These are phyloP conservation scores for Paraleonurus japonicus DNA, from an alignment of 257 asterid genomes.

Conservation along the genomic window DNA sequence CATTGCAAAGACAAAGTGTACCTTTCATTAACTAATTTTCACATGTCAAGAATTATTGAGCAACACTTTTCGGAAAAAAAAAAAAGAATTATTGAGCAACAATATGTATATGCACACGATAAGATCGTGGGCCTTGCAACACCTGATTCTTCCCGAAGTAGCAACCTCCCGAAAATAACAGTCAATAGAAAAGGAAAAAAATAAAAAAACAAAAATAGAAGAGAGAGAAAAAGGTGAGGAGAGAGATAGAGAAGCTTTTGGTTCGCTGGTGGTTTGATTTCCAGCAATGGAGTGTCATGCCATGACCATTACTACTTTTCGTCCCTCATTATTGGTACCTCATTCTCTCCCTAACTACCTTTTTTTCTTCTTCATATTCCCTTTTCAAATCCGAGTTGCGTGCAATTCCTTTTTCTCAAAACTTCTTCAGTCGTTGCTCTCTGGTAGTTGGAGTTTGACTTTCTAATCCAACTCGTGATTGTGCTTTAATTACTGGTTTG, in stretches of 20 bases:
- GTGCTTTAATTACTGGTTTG: background rate
- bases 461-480: conserved; percentile 11
- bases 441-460: conserved; percentile 33
- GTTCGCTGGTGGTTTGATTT: conserved; percentile 41
- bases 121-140: conserved; percentile 20
- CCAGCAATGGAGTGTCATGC: conserved; percentile 70
- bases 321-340: conserved; percentile 38
- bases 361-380: conserved; percentile 14
- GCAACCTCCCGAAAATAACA: background rate
- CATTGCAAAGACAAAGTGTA: too few relatives aligned
- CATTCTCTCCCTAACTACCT: conserved; percentile 31
- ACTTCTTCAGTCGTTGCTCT: conserved; percentile 2
- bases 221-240: conserved; percentile 13
- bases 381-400: conserved; percentile 14
- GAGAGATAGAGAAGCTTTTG: conserved; percentile 23
- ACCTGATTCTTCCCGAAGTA: conserved; percentile 22
- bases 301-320: conserved; percentile 43
- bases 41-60: background rate
- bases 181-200: background rate
- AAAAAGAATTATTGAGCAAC: background rate
- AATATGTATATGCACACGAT: background rate
- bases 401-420: conserved; percentile 20
- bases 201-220: background rate
- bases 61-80: too few relatives aligned
- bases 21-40: background rate